Base-by-base conservation (phyloP, 139 green algal species). In the Auxenochlorella protothecoides region DNA sequence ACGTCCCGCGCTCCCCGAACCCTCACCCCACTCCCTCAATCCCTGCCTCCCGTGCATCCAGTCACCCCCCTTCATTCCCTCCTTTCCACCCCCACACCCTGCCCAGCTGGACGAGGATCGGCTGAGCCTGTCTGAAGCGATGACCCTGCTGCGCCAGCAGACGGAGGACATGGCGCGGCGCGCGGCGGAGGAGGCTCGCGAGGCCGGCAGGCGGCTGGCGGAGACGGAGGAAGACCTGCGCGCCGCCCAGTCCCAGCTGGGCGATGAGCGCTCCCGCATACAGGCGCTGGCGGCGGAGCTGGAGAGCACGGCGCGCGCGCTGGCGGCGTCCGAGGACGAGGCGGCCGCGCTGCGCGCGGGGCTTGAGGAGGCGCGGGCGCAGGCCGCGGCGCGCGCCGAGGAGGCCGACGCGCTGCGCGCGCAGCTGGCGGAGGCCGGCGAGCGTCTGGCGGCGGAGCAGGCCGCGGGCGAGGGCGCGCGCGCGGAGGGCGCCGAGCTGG, bases 131-230 rank as follows among this genome's bases (percentile, higher is more conserved):
- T 67, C 66, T 72, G 68, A 83, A 11, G 81, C 79, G 14, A 71
- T 86, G 69, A 70, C 51, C n/a, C 12, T 75, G 12, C 81, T 86
- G 81, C 85, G 80, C 74, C 68, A 76, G 70, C 75, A 79, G 66
- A 63, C 75, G 3, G 70, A 79, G 12, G 70, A 83, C 69, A 74
- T 78, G 70, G 81, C 81, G 5, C 69, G 76, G 59, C 13, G 53
- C 51, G 55, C 57, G 12, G 77, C 77, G 57, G 64, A 62, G n/a
- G 73, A 66, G 55, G 77, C 73, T 57, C 27, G 27, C 27, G 27
- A 44, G 27, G 27, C 27, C 27, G 27, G 27, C 27, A 44, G 27
- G 27, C 27, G 27, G 27, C 27, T 44, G 27, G 69, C 65, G 13
- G 71, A 75, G 67, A 62, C 70, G 15, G 61, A 74, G 70, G 6